A percentile compares a stretch with the other conserved stretches of the same genome.
Conservation (phyloP, 441 rosid genomes). For the Pelargonium citronellum region DNA sequence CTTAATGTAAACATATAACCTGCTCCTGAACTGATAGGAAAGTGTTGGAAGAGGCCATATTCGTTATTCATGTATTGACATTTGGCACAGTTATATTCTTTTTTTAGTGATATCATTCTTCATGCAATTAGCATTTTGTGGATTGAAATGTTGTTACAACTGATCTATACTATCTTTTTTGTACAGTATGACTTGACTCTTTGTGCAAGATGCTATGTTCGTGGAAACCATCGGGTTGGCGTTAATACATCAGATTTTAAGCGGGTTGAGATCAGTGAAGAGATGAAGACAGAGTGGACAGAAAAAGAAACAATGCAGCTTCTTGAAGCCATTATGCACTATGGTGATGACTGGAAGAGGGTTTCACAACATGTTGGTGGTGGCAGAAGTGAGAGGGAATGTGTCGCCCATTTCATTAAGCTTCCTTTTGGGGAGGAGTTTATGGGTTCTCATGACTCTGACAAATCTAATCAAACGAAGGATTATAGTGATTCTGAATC, state of each 20-base stretch:
- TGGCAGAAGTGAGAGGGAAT: slow-evolving; percentile 69
- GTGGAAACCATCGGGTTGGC: slow-evolving; percentile 75
- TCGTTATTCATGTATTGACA: too few relatives aligned
- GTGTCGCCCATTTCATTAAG: slow-evolving; percentile 68
- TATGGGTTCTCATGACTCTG: slow-evolving; percentile 37
- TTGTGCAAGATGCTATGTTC: slow-evolving; percentile 93
- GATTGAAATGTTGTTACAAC: background rate
- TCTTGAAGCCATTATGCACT: slow-evolving; percentile 73
- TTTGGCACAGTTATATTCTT: background rate
- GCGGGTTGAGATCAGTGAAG: slow-evolving; percentile 79
- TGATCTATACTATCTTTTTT: slow-evolving; percentile 11
- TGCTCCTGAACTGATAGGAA: background rate
- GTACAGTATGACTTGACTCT: slow-evolving; percentile 76
- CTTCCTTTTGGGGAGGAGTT: slow-evolving; percentile 82
- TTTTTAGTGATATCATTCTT: background rate
- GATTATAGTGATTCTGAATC: slow-evolving; percentile 30
- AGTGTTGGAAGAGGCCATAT: too few relatives aligned
- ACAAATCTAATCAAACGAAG: slow-evolving; percentile 29
- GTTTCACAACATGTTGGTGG: slow-evolving; percentile 77
- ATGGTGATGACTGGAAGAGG: slow-evolving; percentile 87
- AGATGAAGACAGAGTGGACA: slow-evolving; percentile 69
- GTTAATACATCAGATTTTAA: slow-evolving; percentile 75
- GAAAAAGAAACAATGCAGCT: slow-evolving; percentile 81
- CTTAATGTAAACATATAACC: background rate
- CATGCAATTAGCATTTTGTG: background rate